Base-by-base conservation (phyloP, 2,329 filamentous ascomycete species). In the Clonostachys chloroleuca region DNA sequence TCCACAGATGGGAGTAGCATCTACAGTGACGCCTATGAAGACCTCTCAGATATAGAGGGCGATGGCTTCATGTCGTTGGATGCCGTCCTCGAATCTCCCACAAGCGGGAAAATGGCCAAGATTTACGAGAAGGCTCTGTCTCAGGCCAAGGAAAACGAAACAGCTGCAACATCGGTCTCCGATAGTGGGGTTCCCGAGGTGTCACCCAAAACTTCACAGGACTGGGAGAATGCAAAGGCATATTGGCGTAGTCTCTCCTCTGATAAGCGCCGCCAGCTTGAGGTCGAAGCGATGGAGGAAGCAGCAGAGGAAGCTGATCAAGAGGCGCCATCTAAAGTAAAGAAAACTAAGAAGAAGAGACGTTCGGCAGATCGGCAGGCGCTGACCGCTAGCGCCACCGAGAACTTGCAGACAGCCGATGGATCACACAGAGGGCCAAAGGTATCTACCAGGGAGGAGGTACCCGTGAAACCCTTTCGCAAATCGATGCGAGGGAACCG, bases 11-110 rank as follows among this genome's bases (percentile, higher is more conserved):
- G 68, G 13, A 71, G 68, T 44, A 84, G 78, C 51, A 75, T 88
- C 20, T 92, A 89, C 59, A 89, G 84, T 53, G 88, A 92, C 63
- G 87, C 87, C 2, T 85, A 85, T 46, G 88, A 92, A 63, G 85
- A 90, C 50, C 68, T 86, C 0, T 80, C 80, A 0, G 83, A 89
- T 13, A 58, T 74, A 5, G 83, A 86, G 37, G 78, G 77, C 3
- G 78, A 80, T 42, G 87, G 84, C 0, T 92, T 89, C 56, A 73
- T 82, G 57, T 91, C 86, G 5, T 72, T 92, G 8, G 78, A 91
- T 62, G 87, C 87, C 12, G 79, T 91, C 9, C 75, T 89, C 2
- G 78, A 84, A 17, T 81, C 75, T 42, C 81, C 86, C 12, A 52
- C 57, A 36, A 51, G 52, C 20, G 46, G 49, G 12, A 14, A 43